phyloP scores from a whole-genome alignment of 2,329 filamentous ascomycete species.

The Calonectria hongkongensis region DNA sequence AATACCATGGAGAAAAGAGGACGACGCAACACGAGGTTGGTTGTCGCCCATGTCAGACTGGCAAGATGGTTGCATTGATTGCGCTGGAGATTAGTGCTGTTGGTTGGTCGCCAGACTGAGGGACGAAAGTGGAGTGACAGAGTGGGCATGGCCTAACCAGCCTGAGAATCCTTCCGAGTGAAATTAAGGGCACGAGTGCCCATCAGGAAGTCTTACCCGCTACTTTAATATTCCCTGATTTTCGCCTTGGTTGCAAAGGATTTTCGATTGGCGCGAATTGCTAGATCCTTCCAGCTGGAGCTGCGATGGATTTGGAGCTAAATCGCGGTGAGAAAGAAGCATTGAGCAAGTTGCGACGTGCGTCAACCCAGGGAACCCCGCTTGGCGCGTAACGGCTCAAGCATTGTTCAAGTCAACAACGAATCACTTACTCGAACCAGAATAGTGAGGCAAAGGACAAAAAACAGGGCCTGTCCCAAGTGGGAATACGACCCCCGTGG shows the following conservation, averaged over 20 bases:
- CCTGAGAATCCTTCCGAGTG: background rate
- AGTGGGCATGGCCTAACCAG: background rate
- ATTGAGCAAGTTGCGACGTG: background rate
- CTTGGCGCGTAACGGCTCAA: background rate
- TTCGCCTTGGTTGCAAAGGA: background rate
- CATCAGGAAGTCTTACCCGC: slow-evolving; percentile 7
- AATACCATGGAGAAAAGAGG: background rate
- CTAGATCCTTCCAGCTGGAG: background rate
- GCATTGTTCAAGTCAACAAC: background rate
- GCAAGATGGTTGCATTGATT: background rate
- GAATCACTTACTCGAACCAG: slow-evolving; percentile 20
- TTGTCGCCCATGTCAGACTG: background rate
- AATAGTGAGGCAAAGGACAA: background rate
- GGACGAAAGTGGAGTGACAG: background rate
- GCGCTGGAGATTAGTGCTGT: slow-evolving; percentile 3
- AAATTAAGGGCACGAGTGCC: background rate
- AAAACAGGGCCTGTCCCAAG: background rate
- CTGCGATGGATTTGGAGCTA: background rate
- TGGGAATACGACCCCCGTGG: background rate
- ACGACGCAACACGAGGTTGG: background rate
- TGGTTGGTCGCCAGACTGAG: background rate
- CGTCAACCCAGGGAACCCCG: background rate
- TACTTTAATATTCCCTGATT: background rate
- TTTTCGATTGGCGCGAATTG: background rate
- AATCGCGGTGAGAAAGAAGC: background rate